Conservation (phyloP, 2,329 filamentous ascomycete genomes). For the Penicillium palitans region DNA sequence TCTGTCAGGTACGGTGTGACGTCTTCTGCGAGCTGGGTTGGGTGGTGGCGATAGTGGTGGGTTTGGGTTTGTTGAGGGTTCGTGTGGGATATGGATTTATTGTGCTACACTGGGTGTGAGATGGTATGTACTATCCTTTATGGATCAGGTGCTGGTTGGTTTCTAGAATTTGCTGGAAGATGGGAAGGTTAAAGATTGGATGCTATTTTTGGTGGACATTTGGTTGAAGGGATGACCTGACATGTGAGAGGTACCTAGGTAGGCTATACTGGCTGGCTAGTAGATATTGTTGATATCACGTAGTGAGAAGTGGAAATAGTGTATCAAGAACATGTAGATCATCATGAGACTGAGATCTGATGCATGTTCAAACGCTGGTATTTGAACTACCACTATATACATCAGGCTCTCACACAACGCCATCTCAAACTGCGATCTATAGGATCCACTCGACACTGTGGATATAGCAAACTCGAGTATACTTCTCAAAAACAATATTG, state of each 20-base stretch:
- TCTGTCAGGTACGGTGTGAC: constrained; percentile 8
- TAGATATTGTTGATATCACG: background rate
- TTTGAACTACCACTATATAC: background rate
- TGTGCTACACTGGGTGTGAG: background rate
- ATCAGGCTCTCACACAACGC: background rate
- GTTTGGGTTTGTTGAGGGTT: background rate
- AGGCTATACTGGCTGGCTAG: background rate
- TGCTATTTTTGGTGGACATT: background rate
- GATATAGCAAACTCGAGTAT: background rate
- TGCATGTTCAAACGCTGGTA: background rate
- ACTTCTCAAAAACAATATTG: background rate
- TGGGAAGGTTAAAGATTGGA: background rate
- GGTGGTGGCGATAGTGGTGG: background rate
- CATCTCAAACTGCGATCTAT: background rate
- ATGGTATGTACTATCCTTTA: background rate
- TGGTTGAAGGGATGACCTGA: background rate
- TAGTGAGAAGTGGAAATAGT: background rate
- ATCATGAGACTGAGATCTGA: background rate
- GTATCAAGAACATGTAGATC: background rate
- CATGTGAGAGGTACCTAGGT: background rate
- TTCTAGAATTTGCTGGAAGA: background rate
- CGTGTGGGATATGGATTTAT: background rate
- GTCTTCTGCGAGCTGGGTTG: background rate
- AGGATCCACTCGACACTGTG: background rate
- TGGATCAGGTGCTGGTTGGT: background rate